These are phyloP conservation scores for Scortechinia acanthostroma DNA, from an alignment of 2,329 filamentous ascomycete genomes.

Conservation along the genomic window DNA sequence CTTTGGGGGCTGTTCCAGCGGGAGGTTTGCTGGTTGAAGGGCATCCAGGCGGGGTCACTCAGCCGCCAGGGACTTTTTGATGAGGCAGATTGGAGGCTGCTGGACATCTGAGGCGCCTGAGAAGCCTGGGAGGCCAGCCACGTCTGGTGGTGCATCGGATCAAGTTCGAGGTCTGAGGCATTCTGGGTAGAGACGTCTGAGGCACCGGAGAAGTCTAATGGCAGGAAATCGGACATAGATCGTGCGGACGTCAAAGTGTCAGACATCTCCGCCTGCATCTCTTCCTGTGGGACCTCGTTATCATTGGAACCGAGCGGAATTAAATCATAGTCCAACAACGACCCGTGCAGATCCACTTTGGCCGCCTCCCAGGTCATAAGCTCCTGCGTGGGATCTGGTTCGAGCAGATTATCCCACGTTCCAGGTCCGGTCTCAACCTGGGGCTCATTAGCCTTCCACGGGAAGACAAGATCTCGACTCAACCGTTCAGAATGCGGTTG, in stretches of 20 bases:
- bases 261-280: too few relatives aligned
- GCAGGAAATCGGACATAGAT: too few relatives aligned
- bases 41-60: not conserved
- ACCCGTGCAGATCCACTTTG: not conserved
- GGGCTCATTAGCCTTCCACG: too few relatives aligned
- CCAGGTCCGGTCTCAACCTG: too few relatives aligned
- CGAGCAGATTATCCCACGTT: constrained; percentile 4
- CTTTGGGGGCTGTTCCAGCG: not conserved
- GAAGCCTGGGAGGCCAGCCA: not conserved
- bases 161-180: too few relatives aligned
- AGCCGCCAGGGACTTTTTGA: not conserved
- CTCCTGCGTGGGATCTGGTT: not conserved
- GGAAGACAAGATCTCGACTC: constrained; percentile 8
- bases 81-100: not conserved
- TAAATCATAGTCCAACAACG: too few relatives aligned
- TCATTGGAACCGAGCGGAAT: too few relatives aligned
- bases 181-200: too few relatives aligned
- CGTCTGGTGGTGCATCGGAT: not conserved
- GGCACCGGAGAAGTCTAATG: too few relatives aligned
- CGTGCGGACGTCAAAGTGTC: too few relatives aligned
- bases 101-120: not conserved
- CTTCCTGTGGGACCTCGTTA: too few relatives aligned
- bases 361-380: not conserved
- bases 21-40: not conserved
- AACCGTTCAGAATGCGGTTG: not conserved